A percentile compares a stretch with the other conserved stretches of the same genome.
Evolutionary conservation across 495 filamentous ascomycete species (phyloP).

Genomic region (Tuber borchii): DNA sequence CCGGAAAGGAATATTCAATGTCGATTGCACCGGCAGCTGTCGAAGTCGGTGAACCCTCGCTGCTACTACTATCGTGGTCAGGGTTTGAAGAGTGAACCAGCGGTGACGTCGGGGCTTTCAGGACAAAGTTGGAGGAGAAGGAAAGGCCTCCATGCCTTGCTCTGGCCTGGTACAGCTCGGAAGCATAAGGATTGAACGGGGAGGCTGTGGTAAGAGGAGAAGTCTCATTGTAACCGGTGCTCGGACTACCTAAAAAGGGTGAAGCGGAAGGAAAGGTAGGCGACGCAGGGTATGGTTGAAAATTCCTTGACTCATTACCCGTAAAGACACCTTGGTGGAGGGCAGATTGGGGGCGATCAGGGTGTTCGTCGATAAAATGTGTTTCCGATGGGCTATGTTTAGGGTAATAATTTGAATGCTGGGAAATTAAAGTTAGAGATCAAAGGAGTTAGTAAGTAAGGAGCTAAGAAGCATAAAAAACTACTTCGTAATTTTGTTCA

Average conservation of each 20-base stretch:
- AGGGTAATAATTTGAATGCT: slow-evolving; percentile 40
- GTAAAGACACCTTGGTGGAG: slow-evolving; percentile 40
- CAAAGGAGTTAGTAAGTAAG: slow-evolving; percentile 18
- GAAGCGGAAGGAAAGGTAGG: slow-evolving; percentile 15
- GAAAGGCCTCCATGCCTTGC: slow-evolving; percentile 46
- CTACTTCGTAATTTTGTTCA: slow-evolving; percentile 11
- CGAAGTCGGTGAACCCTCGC: slow-evolving; percentile 35
- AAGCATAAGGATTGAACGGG: slow-evolving; percentile 39
- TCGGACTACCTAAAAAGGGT: slow-evolving; percentile 33
- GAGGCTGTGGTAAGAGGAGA: slow-evolving; percentile 49
- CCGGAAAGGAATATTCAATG: slow-evolving; percentile 30
- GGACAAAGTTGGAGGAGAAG: slow-evolving; percentile 72
- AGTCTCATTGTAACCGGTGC: slow-evolving; percentile 31
- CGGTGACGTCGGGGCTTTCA: slow-evolving; percentile 85
- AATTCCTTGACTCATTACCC: slow-evolving; percentile 25
- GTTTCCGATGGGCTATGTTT: slow-evolving; percentile 26
- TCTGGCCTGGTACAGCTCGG: slow-evolving; percentile 33
- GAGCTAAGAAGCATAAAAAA: slow-evolving; percentile 24
- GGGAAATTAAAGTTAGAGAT: slow-evolving; percentile 26
- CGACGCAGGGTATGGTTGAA: slow-evolving; percentile 19
- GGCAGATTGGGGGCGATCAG: slow-evolving; percentile 37
- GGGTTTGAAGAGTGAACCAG: slow-evolving; percentile 85
- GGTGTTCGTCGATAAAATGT: slow-evolving; percentile 39
- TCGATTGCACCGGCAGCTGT: slow-evolving; percentile 42
- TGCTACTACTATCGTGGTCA: slow-evolving; percentile 49